Evolutionary conservation across 129 eudicot species (phyloP).

Genomic region (Centella asiatica): DNA sequence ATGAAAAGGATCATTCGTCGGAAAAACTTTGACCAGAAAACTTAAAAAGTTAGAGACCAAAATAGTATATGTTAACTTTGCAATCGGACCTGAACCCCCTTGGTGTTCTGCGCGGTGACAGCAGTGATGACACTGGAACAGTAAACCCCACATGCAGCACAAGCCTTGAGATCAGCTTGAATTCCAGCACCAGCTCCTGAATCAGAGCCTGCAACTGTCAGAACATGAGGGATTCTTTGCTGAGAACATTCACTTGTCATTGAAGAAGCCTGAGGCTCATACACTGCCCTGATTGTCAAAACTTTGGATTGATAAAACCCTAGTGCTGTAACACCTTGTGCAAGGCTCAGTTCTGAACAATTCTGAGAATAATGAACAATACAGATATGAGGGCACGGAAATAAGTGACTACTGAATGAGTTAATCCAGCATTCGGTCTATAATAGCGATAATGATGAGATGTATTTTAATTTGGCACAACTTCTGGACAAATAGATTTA

Average conservation of each 20-base stretch:
- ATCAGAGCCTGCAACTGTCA: constrained; percentile 96
- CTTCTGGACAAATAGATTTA: no score
- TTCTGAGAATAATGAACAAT: no score
- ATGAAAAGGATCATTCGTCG: no score
- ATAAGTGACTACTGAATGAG: no score
- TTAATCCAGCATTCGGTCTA: no score
- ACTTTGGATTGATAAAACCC: constrained; percentile 20
- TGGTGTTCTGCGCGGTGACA: constrained; percentile 92
- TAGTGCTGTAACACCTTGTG: no score
- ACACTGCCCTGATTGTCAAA: constrained; percentile 43
- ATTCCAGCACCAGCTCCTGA: constrained; percentile 98
- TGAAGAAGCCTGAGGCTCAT: constrained; percentile 24
- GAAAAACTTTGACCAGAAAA: no score
- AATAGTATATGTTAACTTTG: not conserved
- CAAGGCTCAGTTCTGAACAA: no score
- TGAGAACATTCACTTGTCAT: constrained; percentile 18
- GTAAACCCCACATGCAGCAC: constrained; percentile 88
- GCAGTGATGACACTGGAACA: constrained; percentile 94
- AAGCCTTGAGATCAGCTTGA: constrained; percentile 88
- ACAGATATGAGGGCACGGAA: no score
- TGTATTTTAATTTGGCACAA: no score
- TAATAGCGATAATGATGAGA: no score
- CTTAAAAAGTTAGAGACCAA: not conserved
- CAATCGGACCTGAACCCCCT: constrained; percentile 77
- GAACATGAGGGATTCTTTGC: constrained; percentile 55